Evolutionary conservation across 73 alveolate genomes (phyloP), one percentile per base, ranked within the genome.

Genomic region (Effrenium voratum): DNA sequence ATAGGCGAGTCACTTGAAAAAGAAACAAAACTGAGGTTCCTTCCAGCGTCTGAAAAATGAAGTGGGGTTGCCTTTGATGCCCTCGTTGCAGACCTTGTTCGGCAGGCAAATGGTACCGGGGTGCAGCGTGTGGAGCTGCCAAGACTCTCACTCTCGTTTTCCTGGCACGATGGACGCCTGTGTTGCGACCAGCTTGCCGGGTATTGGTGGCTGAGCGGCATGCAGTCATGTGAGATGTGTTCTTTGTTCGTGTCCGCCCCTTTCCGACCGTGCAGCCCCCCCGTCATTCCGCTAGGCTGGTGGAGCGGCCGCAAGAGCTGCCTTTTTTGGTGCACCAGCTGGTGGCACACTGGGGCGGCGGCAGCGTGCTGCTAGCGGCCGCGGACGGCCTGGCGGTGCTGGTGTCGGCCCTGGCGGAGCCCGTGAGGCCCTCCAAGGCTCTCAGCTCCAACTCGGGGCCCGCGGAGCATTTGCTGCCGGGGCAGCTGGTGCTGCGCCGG

Each of bases 401-500:
- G 85, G 95, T 66, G n/a, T 49, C 81, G 3, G 95, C 95, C 32
- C 50, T 45, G 36, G 79, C 95, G 24, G 84, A 87, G 70, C 95
- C 95, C 30, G 50, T 87, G 49, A 76, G 95, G 46, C 95, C 95
- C 84, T 87, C 85, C 85, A 47, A 44, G 32, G 93, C 75, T 13
- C 46, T 79, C 32, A 45, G 90, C 5, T 24, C 57, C 41, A 44
- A 70, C 38, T 40, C 59, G 45, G 80, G 95, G 38, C 95, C 95
- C 24, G 95, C 95, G 15, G 95, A 87, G 28, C 84, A 47, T 32
- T 87, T 87, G 28, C 68, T 87, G 83, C 85, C 95, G 52, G 95
- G 95, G 68, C 95, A 87, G 95, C 84, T 87, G 52, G 84, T 87
- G 95, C 95, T 87, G 70, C 95, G 95, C 34, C 95, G 95, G 41